Conservation (phyloP, 805 yeast genomes). For the Ogataea wickerhamii region DNA sequence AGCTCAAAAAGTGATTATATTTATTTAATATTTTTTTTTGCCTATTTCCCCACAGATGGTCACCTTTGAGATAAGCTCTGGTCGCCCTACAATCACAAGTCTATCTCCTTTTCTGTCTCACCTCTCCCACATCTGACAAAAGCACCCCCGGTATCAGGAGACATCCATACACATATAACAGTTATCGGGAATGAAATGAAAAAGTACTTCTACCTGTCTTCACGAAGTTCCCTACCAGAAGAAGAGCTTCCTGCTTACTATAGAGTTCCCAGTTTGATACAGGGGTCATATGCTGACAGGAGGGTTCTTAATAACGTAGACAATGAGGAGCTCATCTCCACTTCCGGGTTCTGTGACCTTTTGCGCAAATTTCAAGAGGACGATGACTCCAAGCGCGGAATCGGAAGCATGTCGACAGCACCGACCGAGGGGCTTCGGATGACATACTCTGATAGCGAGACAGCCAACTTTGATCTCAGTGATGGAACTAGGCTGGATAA, state of each 20-base stretch:
- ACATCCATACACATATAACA: too few relatives aligned
- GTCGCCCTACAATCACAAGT: too few relatives aligned
- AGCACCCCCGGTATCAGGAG: too few relatives aligned
- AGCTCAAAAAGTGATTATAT: too few relatives aligned
- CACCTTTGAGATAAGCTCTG: too few relatives aligned
- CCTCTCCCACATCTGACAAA: too few relatives aligned
- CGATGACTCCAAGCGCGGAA: neutral
- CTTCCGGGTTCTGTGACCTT: constrained; percentile 21
- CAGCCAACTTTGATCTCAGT: constrained; percentile 51
- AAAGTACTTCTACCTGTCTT: constrained; percentile 13
- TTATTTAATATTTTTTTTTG: too few relatives aligned
- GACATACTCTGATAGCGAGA: constrained; percentile 64
- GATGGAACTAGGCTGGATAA: constrained; percentile 21
- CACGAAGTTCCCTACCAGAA: constrained; percentile 8
- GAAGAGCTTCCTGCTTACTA: constrained; percentile 16
- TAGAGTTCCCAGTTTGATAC: constrained; percentile 19
- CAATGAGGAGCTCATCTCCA: constrained; percentile 30
- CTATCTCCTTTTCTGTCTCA: too few relatives aligned
- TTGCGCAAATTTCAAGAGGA: constrained; percentile 9
- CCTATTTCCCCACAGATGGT: too few relatives aligned
- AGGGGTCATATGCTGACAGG: constrained; percentile 14
- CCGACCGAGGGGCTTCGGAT: constrained; percentile 34
- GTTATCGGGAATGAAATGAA: constrained; percentile 4
- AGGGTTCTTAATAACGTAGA: constrained; percentile 25
- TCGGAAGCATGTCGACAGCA: neutral